Base-by-base conservation (phyloP, 2,329 filamentous ascomycete genomes). In the Lithohypha guttulata region DNA sequence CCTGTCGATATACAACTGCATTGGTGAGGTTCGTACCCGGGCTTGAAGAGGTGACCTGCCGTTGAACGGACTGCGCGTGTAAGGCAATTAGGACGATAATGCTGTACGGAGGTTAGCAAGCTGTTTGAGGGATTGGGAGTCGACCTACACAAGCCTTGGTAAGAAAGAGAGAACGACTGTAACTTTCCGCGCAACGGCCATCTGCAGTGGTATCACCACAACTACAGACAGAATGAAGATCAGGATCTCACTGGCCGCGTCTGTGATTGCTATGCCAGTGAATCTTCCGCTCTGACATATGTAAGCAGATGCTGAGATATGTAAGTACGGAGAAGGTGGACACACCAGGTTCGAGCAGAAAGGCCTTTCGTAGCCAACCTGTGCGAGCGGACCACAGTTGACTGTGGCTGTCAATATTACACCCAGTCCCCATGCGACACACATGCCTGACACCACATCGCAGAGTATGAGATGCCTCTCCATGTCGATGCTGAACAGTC, bases 121-220 rank as follows among this genome's bases (percentile, higher is more conserved):
- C 14, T 4, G 9, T n/a, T 13, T 9, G 25, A 15, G 34, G 14
- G 22, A 13, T 15, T n/a, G 14, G 26, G 9, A 29, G 9, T 6
- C 8, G 13, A 49, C 54, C 47, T 51, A 60, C 55, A 55, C 56
- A 35, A 61, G 35, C 18, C 61, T 51, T 22, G 59, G 53, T 20
- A 51, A 58, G 48, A 64, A 64, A 3, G 60, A 60, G 19, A 51
- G 39, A 5, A 61, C 43, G 21, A 64, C 56, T 30, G 48, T 46
- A 10, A 15, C 43, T 37, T 51, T 51, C 36, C 47, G 39, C 4
- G 25, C 9, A 14, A 49, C 30, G 2, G 44, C 30, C 27, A 56
- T 44, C 23, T 53, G 50, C 6, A 47, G 27, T n/a, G 45, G 42
- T 7, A 45, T 20, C n/a, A 47, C 29, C 22, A 45, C 42, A 8